Percentiles rank a stretch among this genome's conserved stretches.
These are phyloP conservation scores for Leucaena leucocephala DNA, from an alignment of 306 rosid genomes.

Conservation along the genomic window DNA sequence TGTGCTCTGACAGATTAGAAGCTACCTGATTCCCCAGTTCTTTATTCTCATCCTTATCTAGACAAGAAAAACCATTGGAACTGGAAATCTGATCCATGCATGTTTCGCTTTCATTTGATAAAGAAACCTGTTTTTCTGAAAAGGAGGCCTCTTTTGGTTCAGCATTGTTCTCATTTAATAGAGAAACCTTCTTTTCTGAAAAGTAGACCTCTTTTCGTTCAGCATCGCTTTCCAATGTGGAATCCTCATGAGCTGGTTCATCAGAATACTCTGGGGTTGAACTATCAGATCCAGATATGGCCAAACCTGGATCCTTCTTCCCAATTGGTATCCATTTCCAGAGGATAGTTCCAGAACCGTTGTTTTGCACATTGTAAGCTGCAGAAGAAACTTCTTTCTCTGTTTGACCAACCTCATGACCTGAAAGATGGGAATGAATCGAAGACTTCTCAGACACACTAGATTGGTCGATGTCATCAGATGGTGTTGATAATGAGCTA, in stretches of 20 bases:
- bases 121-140: conserved; percentile 45
- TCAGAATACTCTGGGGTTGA: conserved; percentile 50
- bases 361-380: conserved; percentile 50
- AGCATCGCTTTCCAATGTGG: conserved; percentile 37
- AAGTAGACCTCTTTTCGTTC: conserved; percentile 36
- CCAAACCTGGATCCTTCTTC: conserved; percentile 48
- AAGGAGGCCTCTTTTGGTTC: conserved; percentile 39
- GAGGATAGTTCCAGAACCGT: conserved; percentile 47
- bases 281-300: conserved; percentile 45
- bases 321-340: conserved; percentile 81
- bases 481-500: conserved; percentile 40
- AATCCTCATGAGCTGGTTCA: conserved; percentile 39
- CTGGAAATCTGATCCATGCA: conserved; percentile 30
- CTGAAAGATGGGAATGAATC: conserved; percentile 47
- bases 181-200: conserved; percentile 46
- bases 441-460: conserved; percentile 45
- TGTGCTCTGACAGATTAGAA: conserved; percentile 30
- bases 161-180: conserved; percentile 33
- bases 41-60: conserved; percentile 34
- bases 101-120: conserved; percentile 24
- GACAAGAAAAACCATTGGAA: conserved; percentile 23
- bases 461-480: conserved; percentile 40
- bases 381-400: conserved; percentile 49
- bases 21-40: conserved; percentile 31
- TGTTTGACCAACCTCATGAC: conserved; percentile 45